Evolutionary conservation across 2,329 filamentous ascomycete genomes (phyloP), one percentile per base, ranked within the genome.

Genomic region (Diplocarpon rosae): DNA sequence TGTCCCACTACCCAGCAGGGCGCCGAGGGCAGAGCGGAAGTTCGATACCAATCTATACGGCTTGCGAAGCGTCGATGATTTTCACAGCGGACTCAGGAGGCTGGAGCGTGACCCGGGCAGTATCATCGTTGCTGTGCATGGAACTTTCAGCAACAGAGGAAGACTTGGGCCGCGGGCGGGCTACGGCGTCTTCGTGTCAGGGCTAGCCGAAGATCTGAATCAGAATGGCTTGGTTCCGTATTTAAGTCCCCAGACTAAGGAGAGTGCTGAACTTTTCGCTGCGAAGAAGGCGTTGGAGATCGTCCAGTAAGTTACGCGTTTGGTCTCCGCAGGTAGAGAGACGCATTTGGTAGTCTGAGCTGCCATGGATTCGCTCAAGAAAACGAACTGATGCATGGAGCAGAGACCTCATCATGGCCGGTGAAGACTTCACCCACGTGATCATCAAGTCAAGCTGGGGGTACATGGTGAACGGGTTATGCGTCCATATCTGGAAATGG

Each of bases 11-110:
- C 20, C 20, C 20, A 24, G 24, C 11, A 13, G 41, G 6, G 20
- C 11, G 16, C 27, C 40, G 10, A 34, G 24, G 9, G 28, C 60
- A 61, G 77, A 20, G 73, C 78, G 62, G 78, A 78, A 61, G 5
- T 52, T 50, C 12, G 43, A 48, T 24, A 24, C 14, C 2, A 28
- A 41, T n/a, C 16, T 28, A 14, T 39, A 48, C 16, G 50, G 47
- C 13, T 9, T 38, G 10, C 32, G 30, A 24, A 40, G 29, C 5
- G 13, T 42, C 9, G 38, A 46, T 4, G 47, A 48, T 34, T 24
- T 36, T 2, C 13, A 15, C 8, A 42, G 40, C 1, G 45, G 48
- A n/a, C 37, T 52, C 12, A 33, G 47, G 34, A 29, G 50, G 15
- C 43, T 50, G 6, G 37, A 45, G 37, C 43, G 32, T 5, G 42